Conservation (phyloP, 2,329 filamentous ascomycete species). For the Neonectria neomacrospora region DNA sequence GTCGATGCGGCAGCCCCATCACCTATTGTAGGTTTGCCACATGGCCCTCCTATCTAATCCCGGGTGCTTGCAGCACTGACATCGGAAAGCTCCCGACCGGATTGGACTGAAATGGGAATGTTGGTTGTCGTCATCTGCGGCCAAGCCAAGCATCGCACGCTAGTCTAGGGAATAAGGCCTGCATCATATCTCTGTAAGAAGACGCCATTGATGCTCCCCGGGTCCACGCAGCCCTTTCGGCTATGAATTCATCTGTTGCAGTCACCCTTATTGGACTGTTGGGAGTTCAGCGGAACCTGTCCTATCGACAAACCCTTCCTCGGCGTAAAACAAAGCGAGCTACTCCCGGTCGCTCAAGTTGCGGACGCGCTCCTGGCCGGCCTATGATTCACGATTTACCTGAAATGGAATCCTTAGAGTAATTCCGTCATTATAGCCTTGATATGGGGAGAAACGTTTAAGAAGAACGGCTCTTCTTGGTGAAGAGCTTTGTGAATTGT, state of each 20-base stretch:
- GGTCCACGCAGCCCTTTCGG: neutral
- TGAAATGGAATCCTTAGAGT: neutral
- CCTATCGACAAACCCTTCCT: neutral
- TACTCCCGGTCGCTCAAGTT: neutral
- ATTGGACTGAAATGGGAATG: slow-evolving; percentile 26
- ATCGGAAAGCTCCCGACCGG: slow-evolving; percentile 26
- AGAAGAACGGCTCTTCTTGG: too few species aligned
- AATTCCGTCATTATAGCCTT: slow-evolving; percentile 30
- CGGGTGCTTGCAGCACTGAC: neutral
- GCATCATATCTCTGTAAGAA: slow-evolving; percentile 11
- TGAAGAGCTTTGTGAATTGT: neutral
- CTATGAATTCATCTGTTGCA: neutral
- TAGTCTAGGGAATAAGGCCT: neutral
- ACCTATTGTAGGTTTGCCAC: slow-evolving; percentile 13
- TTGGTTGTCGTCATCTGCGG: slow-evolving; percentile 25
- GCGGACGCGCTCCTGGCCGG: slow-evolving; percentile 2
- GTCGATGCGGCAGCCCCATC: neutral
- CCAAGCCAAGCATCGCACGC: neutral
- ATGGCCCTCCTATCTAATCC: neutral
- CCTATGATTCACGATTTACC: slow-evolving; percentile 12
- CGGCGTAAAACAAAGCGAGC: neutral
- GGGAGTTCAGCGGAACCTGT: neutral
- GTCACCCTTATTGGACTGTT: neutral
- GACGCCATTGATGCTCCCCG: slow-evolving; percentile 10
- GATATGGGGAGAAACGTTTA: neutral